These are phyloP conservation scores for Malus hybrid DNA, from an alignment of 331 rosid species.

Conservation along the genomic window DNA sequence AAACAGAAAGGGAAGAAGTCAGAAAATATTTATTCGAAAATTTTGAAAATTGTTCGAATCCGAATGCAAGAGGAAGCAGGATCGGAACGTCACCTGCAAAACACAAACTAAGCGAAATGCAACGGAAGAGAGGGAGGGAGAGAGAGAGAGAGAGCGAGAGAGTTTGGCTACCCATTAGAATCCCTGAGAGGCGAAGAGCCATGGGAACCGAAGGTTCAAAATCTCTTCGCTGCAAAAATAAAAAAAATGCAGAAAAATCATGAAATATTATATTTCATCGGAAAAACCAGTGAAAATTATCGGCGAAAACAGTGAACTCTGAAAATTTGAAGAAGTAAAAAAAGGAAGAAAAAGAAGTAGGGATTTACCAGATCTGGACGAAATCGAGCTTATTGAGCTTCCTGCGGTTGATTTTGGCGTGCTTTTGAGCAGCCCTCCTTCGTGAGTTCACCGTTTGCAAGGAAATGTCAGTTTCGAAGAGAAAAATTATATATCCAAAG, in stretches of 20 bases:
- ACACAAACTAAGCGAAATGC: not conserved
- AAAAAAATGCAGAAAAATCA: not conserved
- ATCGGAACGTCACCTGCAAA: constrained; percentile 34
- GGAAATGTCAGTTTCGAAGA: not conserved
- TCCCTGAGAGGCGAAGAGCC: constrained; percentile 91
- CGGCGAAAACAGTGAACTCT: not conserved
- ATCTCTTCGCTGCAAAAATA: constrained; percentile 60
- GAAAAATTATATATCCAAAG: not conserved
- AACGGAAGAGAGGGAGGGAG: not conserved
- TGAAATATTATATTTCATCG: not conserved
- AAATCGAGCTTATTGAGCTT: constrained; percentile 61
- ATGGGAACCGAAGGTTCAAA: constrained; percentile 76
- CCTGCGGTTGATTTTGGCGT: constrained; percentile 60
- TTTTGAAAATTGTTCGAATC: not conserved
- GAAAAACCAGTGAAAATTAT: not conserved
- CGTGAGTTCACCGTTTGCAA: not conserved
- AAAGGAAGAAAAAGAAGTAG: too few relatives aligned
- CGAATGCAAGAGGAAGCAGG: not conserved
- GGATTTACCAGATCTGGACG: constrained; percentile 57
- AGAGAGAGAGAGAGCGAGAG: not conserved
- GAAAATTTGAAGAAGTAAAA: not conserved
- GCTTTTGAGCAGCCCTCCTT: constrained; percentile 68
- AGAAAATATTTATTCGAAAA: not conserved
- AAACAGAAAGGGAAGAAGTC: not conserved
- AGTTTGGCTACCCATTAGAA: constrained; percentile 86